Evolutionary conservation across 257 asterid genomes (phyloP).

Genomic region (Leonotis leonurus): DNA sequence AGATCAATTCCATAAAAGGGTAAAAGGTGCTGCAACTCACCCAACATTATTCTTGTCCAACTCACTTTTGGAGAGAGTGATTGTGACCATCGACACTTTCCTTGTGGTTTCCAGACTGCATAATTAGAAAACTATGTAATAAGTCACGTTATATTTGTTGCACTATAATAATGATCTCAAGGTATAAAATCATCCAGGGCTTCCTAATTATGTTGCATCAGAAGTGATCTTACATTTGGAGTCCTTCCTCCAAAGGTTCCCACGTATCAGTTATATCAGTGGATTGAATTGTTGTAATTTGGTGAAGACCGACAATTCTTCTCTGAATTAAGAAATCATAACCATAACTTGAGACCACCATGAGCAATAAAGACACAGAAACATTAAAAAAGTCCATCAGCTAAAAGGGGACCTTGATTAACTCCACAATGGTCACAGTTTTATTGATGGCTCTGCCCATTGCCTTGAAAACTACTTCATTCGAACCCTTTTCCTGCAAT

Average conservation of each 20-base stretch:
- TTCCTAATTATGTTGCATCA: neutral
- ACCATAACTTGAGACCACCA: slow-evolving; percentile 11
- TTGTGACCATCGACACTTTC: slow-evolving; percentile 86
- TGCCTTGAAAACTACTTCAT: slow-evolving; percentile 61
- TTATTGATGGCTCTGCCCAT: slow-evolving; percentile 82
- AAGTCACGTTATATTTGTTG: slow-evolving; percentile 4
- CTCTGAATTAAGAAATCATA: slow-evolving; percentile 40
- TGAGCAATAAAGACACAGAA: slow-evolving; percentile 1
- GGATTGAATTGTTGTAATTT: slow-evolving; percentile 72
- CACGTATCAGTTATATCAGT: slow-evolving; percentile 89
- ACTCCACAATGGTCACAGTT: slow-evolving; percentile 63
- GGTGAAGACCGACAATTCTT: slow-evolving; percentile 97
- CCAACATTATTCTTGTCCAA: slow-evolving; percentile 61
- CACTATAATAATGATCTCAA: neutral
- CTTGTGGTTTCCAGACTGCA: slow-evolving; percentile 83
- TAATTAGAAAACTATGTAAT: slow-evolving; percentile 14
- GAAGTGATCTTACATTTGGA: slow-evolving; percentile 73
- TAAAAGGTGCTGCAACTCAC: slow-evolving; percentile 36
- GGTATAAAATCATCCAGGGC: neutral
- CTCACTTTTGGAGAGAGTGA: slow-evolving; percentile 71
- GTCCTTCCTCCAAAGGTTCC: slow-evolving; percentile 99
- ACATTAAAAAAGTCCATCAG: neutral
- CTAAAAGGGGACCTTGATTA: slow-evolving; percentile 43
- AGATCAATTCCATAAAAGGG: neutral
- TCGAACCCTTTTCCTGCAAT: slow-evolving; percentile 52